phyloP scores from a whole-genome alignment of 805 yeast species.

The Grigorovia jiainica region DNA sequence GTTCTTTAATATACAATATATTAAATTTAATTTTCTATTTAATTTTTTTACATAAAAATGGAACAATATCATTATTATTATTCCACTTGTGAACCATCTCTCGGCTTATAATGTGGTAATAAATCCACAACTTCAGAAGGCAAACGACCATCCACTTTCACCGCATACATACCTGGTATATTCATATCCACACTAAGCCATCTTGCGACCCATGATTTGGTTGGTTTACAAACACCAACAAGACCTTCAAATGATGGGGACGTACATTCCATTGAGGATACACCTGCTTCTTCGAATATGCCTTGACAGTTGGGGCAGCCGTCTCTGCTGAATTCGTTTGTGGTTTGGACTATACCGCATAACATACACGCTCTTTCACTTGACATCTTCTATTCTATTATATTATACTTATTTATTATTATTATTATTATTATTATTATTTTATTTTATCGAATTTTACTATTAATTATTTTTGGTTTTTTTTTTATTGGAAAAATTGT shows the following conservation, averaged over 20 bases:
- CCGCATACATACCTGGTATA: slow-evolving; percentile 86
- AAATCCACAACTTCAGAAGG: slow-evolving; percentile 78
- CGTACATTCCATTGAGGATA: slow-evolving; percentile 81
- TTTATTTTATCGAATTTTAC: no score
- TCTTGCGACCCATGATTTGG: slow-evolving; percentile 88
- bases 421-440: no score
- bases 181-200: slow-evolving; percentile 90
- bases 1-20: no score
- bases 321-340: slow-evolving; percentile 62
- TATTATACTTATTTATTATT: no score
- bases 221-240: slow-evolving; percentile 81
- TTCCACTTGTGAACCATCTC: slow-evolving; percentile 83
- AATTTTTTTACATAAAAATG: no score
- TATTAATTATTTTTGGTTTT: no score
- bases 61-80: no score
- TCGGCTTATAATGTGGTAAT: slow-evolving; percentile 76
- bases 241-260: slow-evolving; percentile 94
- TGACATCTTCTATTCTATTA: no score
- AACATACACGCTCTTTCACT: slow-evolving; percentile 92
- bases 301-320: slow-evolving; percentile 98
- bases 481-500: no score
- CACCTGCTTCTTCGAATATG: slow-evolving; percentile 75
- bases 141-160: slow-evolving; percentile 81
- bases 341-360: slow-evolving; percentile 85
- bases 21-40: background rate